Conservation (phyloP, 345 rosid genomes). For the Eucalyptus brandiana region DNA sequence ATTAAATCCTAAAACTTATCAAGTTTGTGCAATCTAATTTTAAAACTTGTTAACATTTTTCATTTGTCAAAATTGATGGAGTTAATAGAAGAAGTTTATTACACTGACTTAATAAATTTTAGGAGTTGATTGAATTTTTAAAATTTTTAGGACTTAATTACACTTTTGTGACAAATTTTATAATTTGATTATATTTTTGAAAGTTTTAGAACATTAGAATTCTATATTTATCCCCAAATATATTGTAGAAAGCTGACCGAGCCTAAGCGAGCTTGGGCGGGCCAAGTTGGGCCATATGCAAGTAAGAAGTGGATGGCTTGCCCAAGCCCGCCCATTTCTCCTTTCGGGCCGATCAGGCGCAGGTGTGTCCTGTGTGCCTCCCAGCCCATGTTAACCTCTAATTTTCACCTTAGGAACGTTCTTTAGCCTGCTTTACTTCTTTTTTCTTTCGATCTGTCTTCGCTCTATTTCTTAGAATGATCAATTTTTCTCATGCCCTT, state of each 20-base stretch:
- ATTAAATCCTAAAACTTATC: rapidly evolving
- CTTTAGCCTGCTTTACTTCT: background rate
- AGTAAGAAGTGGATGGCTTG: background rate
- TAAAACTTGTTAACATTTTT: no score
- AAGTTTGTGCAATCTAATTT: rapidly evolving
- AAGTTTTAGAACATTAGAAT: no score
- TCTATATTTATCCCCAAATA: rapidly evolving
- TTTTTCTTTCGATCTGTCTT: background rate
- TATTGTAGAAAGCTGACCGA: background rate
- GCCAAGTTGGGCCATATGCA: background rate
- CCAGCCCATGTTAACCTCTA: no score
- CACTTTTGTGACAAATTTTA: no score
- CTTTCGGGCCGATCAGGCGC: background rate
- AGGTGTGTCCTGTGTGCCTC: background rate
- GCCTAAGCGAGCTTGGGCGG: background rate
- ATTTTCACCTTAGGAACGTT: background rate
- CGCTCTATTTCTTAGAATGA: background rate
- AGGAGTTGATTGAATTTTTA: no score
- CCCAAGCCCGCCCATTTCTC: background rate
- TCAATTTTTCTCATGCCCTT: background rate
- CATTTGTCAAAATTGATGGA: rapidly evolving
- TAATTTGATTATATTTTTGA: rapidly evolving
- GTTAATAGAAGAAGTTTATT: no score
- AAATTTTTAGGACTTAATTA: rapidly evolving
- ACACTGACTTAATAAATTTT: background rate